Conservation (phyloP, 345 rosid species). For the Pelargonium nanum region DNA sequence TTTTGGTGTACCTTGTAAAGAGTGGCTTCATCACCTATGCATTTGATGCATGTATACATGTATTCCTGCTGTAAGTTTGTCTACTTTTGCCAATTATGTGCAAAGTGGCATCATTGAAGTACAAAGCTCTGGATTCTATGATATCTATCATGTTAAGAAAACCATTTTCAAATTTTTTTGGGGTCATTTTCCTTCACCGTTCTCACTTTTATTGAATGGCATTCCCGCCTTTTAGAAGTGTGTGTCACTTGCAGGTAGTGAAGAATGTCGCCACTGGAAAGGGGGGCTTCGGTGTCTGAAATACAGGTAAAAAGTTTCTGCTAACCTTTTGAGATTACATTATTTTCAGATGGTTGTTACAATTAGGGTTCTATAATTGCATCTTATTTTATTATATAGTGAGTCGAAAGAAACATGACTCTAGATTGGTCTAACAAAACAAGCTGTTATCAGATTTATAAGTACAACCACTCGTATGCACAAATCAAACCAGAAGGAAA, state of each 20-base stretch:
- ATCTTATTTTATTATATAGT: too few species aligned
- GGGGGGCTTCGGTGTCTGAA: neutral
- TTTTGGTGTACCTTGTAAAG: too few species aligned
- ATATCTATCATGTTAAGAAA: too few species aligned
- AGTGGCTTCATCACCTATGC: neutral
- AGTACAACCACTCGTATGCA: constrained; percentile 12
- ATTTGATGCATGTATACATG: neutral
- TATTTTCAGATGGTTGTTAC: neutral
- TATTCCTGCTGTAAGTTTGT: neutral
- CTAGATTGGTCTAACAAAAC: constrained; percentile 20
- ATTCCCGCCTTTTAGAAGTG: neutral
- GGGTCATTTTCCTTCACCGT: too few species aligned
- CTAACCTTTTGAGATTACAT: neutral
- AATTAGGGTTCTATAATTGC: neutral
- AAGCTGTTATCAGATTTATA: constrained; percentile 36
- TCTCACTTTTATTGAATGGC: neutral
- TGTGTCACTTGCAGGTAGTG: neutral
- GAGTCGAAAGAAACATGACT: too few species aligned
- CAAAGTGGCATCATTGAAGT: neutral
- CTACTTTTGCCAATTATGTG: neutral
- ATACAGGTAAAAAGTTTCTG: neutral
- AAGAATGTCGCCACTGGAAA: neutral
- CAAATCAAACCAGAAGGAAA: neutral
- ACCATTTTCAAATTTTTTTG: too few species aligned
- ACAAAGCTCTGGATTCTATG: neutral